phyloP scores from a whole-genome alignment of 495 filamentous ascomycete genomes.

The Hypoxylon perforatum region DNA sequence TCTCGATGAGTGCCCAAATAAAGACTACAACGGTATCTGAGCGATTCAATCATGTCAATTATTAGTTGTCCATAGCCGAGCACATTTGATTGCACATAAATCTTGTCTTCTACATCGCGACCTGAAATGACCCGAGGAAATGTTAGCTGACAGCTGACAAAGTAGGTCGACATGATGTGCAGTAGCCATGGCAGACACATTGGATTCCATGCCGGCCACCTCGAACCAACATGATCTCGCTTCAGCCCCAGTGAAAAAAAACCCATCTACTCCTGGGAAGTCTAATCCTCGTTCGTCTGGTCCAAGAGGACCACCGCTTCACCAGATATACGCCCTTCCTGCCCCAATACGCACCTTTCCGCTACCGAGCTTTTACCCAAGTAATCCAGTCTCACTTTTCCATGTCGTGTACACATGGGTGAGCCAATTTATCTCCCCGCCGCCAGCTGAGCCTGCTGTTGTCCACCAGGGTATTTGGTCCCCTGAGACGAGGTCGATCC shows the following conservation, averaged over 20 bases:
- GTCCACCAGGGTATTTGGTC: slow-evolving; percentile 81
- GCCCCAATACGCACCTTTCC: slow-evolving; percentile 83
- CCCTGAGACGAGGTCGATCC: slow-evolving; percentile 79
- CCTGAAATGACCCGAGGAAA: background rate
- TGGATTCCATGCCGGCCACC: slow-evolving; percentile 34
- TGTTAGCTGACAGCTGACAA: slow-evolving; percentile 43
- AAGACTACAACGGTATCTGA: slow-evolving; percentile 99
- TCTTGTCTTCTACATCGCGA: too few species aligned
- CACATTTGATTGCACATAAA: background rate
- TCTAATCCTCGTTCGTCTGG: slow-evolving; percentile 28
- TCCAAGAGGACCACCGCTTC: slow-evolving; percentile 55
- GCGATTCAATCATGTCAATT: slow-evolving; percentile 51
- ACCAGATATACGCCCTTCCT: slow-evolving; percentile 81
- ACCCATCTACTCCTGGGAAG: slow-evolving; percentile 18
- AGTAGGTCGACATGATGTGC: slow-evolving; percentile 52
- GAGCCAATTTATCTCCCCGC: slow-evolving; percentile 73
- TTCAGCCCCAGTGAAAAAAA: slow-evolving; percentile 26
- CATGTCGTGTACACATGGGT: slow-evolving; percentile 80
- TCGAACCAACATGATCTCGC: slow-evolving; percentile 27
- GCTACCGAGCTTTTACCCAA: slow-evolving; percentile 86
- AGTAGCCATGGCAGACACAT: slow-evolving; percentile 53
- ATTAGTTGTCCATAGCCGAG: slow-evolving; percentile 1
- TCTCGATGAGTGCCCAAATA: slow-evolving; percentile 78
- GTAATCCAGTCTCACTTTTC: slow-evolving; percentile 89
- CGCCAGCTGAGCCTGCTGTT: slow-evolving; percentile 71